A percentile compares a stretch with the other conserved stretches of the same genome.
Conservation (phyloP, 2,329 filamentous ascomycete species). For the Pseudocercospora vitis region DNA sequence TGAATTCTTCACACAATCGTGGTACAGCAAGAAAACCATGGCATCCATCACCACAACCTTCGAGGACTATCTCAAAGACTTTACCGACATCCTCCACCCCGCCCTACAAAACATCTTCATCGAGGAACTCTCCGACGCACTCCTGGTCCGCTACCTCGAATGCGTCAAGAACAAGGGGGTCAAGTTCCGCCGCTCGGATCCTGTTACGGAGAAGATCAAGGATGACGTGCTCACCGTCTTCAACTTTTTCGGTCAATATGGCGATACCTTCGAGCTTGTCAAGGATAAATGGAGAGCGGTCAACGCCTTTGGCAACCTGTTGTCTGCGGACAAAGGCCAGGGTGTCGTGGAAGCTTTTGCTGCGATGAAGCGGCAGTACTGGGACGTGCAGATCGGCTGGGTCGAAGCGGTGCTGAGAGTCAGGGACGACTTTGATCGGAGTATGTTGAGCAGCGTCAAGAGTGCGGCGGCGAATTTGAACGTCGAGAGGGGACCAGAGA, state of each 20-base stretch:
- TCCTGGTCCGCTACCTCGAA: conserved; percentile 81
- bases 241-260: conserved; percentile 74
- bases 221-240: conserved; percentile 90
- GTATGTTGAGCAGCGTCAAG: conserved; percentile 86
- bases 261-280: conserved; percentile 69
- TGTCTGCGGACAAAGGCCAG: conserved; percentile 72
- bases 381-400: conserved; percentile 94
- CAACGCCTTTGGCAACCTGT: conserved; percentile 74
- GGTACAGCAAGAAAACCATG: conserved; percentile 86
- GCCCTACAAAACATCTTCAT: conserved; percentile 87
- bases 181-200: conserved; percentile 82
- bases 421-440: conserved; percentile 89
- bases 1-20: conserved; percentile 83
- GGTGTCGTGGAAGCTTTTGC: conserved; percentile 76
- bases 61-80: conserved; percentile 87
- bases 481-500: conserved; percentile 78
- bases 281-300: conserved; percentile 92
- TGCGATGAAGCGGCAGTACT: conserved; percentile 79
- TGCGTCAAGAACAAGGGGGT: conserved; percentile 85
- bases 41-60: conserved; percentile 93
- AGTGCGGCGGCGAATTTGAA: conserved; percentile 81
- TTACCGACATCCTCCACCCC: conserved; percentile 78
- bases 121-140: conserved; percentile 88
- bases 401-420: conserved; percentile 85
- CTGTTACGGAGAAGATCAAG: conserved; percentile 89